phyloP scores from a whole-genome alignment of 495 filamentous ascomycete genomes.

The Baudoinia panamericana region DNA sequence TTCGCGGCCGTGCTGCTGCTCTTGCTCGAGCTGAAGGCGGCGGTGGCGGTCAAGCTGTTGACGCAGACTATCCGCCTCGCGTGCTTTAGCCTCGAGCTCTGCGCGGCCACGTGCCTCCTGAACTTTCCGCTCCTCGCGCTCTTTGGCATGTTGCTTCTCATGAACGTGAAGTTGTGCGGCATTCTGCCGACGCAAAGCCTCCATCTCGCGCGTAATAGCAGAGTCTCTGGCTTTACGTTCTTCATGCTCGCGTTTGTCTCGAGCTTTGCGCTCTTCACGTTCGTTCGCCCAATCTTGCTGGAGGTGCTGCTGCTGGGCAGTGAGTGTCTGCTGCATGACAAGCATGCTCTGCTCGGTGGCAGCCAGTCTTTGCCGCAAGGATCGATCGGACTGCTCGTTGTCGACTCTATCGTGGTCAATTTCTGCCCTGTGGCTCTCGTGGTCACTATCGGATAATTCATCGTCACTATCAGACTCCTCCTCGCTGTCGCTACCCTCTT shows the following conservation, averaged over 20 bases:
- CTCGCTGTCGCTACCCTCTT: background rate
- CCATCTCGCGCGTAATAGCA: background rate
- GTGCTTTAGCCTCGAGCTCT: background rate
- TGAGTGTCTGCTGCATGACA: background rate
- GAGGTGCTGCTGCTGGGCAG: background rate
- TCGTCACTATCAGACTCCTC: background rate
- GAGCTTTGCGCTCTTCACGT: background rate
- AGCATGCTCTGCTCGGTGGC: background rate
- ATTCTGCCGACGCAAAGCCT: background rate
- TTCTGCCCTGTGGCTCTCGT: background rate
- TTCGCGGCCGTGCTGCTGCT: slow-evolving; percentile 1
- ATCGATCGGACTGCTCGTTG: no score
- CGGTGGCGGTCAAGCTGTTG: background rate
- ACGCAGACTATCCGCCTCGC: background rate
- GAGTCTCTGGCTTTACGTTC: background rate
- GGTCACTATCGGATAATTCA: no score
- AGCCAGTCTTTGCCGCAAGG: no score
- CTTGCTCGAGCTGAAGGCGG: background rate
- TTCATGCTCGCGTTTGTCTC: background rate
- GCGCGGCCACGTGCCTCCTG: background rate
- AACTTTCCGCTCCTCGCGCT: background rate
- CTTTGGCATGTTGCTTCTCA: background rate
- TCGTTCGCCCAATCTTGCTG: background rate
- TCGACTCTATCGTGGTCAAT: no score
- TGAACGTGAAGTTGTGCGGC: background rate